These are phyloP conservation scores for Alternaria brassicae DNA, from an alignment of 2,329 filamentous ascomycete genomes.

Conservation along the genomic window DNA sequence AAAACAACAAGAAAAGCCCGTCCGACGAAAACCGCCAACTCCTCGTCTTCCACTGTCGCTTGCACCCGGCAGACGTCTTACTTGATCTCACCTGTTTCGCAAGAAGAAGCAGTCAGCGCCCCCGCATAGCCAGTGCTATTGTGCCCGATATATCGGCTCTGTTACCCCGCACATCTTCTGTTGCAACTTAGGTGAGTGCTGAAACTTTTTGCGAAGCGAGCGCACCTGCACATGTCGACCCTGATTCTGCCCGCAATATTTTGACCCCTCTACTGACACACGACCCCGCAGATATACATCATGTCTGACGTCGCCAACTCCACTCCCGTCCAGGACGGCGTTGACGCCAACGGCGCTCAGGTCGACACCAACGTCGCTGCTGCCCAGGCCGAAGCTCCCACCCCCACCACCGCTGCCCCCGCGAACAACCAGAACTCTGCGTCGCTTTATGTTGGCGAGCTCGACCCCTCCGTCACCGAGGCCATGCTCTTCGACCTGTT, in stretches of 20 bases:
- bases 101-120: conserved; percentile 30
- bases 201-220: conserved; percentile 43
- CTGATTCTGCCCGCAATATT: conserved; percentile 40
- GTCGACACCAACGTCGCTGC: conserved; percentile 77
- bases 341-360: conserved; percentile 67
- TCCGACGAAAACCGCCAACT: conserved; percentile 39
- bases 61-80: conserved; percentile 35
- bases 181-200: conserved; percentile 38
- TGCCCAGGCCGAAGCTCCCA: conserved; percentile 70
- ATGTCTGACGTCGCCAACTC: conserved; percentile 57
- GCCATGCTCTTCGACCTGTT: conserved; percentile 99
- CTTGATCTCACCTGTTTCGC: conserved; percentile 28
- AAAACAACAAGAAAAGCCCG: conserved; percentile 47
- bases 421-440: conserved; percentile 87
- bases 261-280: conserved; percentile 31
- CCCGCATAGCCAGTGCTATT: conserved; percentile 30
- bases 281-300: conserved; percentile 32
- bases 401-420: conserved; percentile 73
- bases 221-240: conserved; percentile 36
- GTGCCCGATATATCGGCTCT: conserved; percentile 23
- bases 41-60: conserved; percentile 40
- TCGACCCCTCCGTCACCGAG: conserved; percentile 96
- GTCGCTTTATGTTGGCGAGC: conserved; percentile 98
- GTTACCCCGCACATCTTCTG: conserved; percentile 29
- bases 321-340: conserved; percentile 71